A percentile compares a stretch with the other conserved stretches of the same genome.
Evolutionary conservation across 2,329 filamentous ascomycete genomes (phyloP).

Genomic region (Epicoccum sorghinum): DNA sequence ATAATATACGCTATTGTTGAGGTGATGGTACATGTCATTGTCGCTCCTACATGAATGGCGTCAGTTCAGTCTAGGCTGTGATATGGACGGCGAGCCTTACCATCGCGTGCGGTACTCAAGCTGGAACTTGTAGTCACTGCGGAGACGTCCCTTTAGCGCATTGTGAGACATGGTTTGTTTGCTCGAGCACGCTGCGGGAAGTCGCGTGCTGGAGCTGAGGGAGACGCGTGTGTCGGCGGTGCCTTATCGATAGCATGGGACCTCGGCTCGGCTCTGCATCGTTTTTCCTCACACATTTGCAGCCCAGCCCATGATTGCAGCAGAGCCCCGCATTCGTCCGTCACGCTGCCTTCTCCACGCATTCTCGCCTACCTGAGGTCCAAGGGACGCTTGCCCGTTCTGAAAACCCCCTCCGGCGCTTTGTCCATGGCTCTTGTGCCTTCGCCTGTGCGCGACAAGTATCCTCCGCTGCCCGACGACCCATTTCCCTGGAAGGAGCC

Average conservation of each 20-base stretch:
- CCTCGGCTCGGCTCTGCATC: conserved; percentile 6
- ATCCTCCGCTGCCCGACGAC: conserved; percentile 39
- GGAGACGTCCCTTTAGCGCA: conserved; percentile 63
- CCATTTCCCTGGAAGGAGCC: conserved; percentile 51
- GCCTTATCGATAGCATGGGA: conserved; percentile 11
- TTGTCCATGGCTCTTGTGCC: conserved; percentile 55
- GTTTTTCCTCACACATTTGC: conserved; percentile 12
- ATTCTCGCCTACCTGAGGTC: conserved; percentile 59
- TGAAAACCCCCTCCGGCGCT: conserved; percentile 23
- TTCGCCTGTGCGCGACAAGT: conserved; percentile 36
- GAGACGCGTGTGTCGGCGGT: neutral
- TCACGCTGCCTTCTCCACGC: conserved; percentile 53
- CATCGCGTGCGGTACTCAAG: conserved; percentile 88
- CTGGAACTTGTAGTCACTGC: conserved; percentile 77
- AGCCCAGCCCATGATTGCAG: conserved; percentile 6
- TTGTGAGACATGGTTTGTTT: conserved; percentile 31
- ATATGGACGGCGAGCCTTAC: conserved; percentile 52
- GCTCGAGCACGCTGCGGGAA: neutral
- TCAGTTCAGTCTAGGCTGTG: conserved; percentile 10
- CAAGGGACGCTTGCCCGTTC: conserved; percentile 50
- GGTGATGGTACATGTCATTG: conserved; percentile 93
- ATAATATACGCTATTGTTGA: conserved; percentile 90
- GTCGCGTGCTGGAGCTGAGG: neutral
- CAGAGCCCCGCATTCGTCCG: conserved; percentile 12
- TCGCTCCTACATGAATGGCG: conserved; percentile 64